Evolutionary conservation across 2,329 filamentous ascomycete genomes (phyloP), one percentile per base, ranked within the genome.

Genomic region (Rhynchosporium graminicola): DNA sequence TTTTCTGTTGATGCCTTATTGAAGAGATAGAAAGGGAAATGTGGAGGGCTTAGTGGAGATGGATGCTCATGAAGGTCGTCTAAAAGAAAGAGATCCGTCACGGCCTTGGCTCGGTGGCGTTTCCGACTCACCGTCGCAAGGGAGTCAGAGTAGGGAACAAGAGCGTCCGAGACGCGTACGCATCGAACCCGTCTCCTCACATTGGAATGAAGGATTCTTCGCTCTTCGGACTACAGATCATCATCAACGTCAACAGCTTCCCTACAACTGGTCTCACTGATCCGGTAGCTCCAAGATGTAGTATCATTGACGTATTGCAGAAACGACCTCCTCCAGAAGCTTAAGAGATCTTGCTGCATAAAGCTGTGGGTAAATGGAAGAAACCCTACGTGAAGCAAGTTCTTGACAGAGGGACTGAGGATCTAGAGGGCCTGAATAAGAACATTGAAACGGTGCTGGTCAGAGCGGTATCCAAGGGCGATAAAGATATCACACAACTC

Each of bases 151-250:
- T 12, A 45, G 31, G 20, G 61, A 63, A 47, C 48, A 57, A 29
- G 43, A 50, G 65, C 70, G 10, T 68, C 64, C 6, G 72, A 74
- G 40, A 61, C 70, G 10, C 63, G 76, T 56, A 65, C 58, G 59
- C 10, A 60, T 77, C 12, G 76, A 80, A 20, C 74, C 73, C 0
- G 80, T 79, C 0, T 74, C 82, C 0, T 71, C 75, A 47, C 80
- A 84, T 66, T 86, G 83, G 83, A 86, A 86, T 66, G 76, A 78
- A 7, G 79, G 79, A 7, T 85, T 86, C 72, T 86, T 86, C 62
- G 73, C 67, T 0, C 81, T 80, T 1, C 75, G 83, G 79, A 10
- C 73, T 85, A 10, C 72, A 68, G 3, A 74, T 85, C 12, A 51
- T 60, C 38, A 48, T 57, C 54, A 46, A 60, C 31, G 31, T 61